Percentiles rank a stretch among this genome's conserved stretches.
These are phyloP conservation scores for Telopea speciosissima DNA, from an alignment of 177 flowering plant species.

Conservation along the genomic window DNA sequence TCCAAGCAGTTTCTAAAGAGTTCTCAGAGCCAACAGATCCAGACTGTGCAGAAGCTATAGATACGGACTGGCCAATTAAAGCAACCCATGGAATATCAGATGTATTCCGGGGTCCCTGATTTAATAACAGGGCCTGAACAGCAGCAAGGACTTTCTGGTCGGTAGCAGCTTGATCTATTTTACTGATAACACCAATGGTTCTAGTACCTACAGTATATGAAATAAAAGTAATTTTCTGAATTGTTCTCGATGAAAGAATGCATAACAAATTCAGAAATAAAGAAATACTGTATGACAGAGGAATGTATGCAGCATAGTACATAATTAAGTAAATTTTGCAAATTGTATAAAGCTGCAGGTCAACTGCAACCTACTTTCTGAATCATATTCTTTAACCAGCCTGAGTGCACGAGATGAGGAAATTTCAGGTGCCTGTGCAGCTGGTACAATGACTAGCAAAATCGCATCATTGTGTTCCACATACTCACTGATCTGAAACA, in stretches of 20 bases:
- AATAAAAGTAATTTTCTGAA: not conserved
- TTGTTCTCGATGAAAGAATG: not conserved
- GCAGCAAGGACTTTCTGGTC: constrained; percentile 91
- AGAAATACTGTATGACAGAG: not conserved
- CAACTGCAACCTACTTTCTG: constrained; percentile 51
- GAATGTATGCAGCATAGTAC: not conserved
- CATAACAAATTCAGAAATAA: not conserved
- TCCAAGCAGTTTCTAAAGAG: constrained; percentile 97
- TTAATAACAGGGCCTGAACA: constrained; percentile 86
- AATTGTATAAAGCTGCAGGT: constrained; percentile 1
- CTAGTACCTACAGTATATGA: constrained; percentile 59
- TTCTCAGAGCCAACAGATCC: constrained; percentile 77
- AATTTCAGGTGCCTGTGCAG: constrained; percentile 88
- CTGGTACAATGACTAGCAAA: constrained; percentile 80
- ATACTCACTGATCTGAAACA: constrained; percentile 63
- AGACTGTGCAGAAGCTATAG: constrained; percentile 90
- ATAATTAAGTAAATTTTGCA: constrained; percentile 5
- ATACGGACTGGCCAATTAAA: constrained; percentile 93
- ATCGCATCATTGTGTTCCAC: constrained; percentile 85
- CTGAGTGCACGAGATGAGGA: constrained; percentile 80
- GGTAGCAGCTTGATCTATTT: constrained; percentile 90
- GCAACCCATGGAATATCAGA: constrained; percentile 97
- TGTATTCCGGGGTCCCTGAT: constrained; percentile 88
- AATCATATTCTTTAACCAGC: constrained; percentile 78
- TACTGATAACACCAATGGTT: constrained; percentile 93